Conservation (phyloP, 2,329 filamentous ascomycete species). For the Pyricularia sp. region DNA sequence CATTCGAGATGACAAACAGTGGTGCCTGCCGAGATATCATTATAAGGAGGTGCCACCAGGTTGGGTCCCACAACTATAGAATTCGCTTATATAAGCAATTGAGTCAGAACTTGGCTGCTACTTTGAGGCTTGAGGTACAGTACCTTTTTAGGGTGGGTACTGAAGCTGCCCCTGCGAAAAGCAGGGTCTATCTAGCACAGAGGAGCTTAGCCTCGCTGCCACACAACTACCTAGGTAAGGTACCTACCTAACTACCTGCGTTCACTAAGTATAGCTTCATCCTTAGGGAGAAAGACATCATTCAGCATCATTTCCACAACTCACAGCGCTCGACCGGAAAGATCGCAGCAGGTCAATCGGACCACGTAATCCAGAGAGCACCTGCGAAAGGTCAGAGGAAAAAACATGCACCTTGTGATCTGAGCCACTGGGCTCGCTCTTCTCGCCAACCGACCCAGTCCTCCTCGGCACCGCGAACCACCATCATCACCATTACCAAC, state of each 20-base stretch:
- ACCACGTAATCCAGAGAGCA: not conserved
- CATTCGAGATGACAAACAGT: too few species aligned
- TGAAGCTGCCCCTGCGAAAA: too few species aligned
- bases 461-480: not conserved
- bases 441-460: not conserved
- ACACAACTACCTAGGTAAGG: not conserved
- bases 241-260: not conserved
- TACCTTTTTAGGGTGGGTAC: too few species aligned
- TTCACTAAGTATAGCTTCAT: not conserved
- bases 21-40: too few species aligned
- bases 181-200: not conserved
- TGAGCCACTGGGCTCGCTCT: slow-evolving; percentile 1
- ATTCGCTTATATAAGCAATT: too few species aligned
- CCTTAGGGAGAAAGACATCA: not conserved
- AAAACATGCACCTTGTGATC: slow-evolving; percentile 1
- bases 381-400: not conserved
- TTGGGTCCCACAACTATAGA: too few species aligned
- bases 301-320: not conserved
- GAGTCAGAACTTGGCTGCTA: too few species aligned
- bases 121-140: too few species aligned
- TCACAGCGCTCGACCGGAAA: not conserved
- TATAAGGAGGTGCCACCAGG: too few species aligned
- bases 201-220: not conserved
- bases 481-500: not conserved
- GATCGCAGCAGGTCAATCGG: not conserved